Percentiles rank a stretch among this genome's conserved stretches.
phyloP scores from a whole-genome alignment of 2,329 filamentous ascomycete species.

The Aureobasidium sp. region DNA sequence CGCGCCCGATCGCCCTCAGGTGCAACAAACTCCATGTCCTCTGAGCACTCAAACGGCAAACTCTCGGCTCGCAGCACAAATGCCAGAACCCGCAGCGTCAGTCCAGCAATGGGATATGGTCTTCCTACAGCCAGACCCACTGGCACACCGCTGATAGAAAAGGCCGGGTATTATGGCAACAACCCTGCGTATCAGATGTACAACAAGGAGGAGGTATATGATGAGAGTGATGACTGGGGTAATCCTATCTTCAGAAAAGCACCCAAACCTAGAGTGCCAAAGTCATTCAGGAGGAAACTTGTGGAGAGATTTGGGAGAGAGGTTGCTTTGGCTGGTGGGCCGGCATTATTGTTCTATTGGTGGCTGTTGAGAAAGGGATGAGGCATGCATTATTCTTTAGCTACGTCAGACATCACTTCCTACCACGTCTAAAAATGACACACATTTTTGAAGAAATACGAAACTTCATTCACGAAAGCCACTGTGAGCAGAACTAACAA shows the following conservation, averaged over 20 bases:
- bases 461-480: not conserved
- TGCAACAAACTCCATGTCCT: constrained; percentile 27
- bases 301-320: constrained; percentile 55
- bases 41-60: constrained; percentile 20
- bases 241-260: constrained; percentile 26
- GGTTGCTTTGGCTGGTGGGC: constrained; percentile 55
- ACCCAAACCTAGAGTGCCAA: constrained; percentile 24
- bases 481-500: not conserved
- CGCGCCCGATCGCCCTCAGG: constrained; percentile 17
- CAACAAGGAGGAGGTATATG: constrained; percentile 25
- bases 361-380: constrained; percentile 51
- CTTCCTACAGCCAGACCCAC: constrained; percentile 23
- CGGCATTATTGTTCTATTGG: constrained; percentile 58
- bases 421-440: too few relatives aligned
- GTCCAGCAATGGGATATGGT: constrained; percentile 29
- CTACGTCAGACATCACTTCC: too few relatives aligned
- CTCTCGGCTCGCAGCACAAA: constrained; percentile 26
- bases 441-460: not conserved
- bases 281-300: constrained; percentile 42
- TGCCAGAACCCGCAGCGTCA: constrained; percentile 33
- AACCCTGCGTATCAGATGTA: constrained; percentile 11
- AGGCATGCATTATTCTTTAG: too few relatives aligned
- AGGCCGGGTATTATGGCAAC: constrained; percentile 36
- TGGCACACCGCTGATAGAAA: constrained; percentile 33
- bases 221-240: constrained; percentile 25